phyloP scores from a whole-genome alignment of 768 basidiomycete genomes.

The Infundibulicybe gibba region DNA sequence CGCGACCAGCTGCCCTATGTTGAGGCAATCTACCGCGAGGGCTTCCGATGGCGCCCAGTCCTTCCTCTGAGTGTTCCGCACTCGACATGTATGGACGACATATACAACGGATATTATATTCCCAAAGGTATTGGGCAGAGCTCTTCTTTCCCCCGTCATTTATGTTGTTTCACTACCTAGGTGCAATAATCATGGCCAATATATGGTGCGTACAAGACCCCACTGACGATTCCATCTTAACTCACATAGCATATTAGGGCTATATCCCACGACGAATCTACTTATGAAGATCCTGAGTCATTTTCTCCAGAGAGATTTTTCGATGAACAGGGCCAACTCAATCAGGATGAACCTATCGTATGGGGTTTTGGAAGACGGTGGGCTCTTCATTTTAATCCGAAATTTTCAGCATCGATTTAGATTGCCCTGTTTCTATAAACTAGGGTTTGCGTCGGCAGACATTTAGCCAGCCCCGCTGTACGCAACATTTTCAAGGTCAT shows the following conservation, averaged over 20 bases:
- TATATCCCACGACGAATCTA: background rate
- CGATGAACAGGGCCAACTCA: background rate
- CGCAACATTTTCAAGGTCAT: background rate
- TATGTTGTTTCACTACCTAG: no score
- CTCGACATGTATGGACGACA: no score
- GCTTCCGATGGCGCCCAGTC: conserved; percentile 3
- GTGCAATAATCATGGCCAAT: conserved; percentile 5
- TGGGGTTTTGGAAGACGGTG: background rate
- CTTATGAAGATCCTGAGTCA: background rate
- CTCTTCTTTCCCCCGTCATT: background rate
- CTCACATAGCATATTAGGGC: background rate
- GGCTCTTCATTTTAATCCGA: background rate
- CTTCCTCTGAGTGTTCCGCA: conserved; percentile 1
- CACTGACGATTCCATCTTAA: background rate
- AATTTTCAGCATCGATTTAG: background rate
- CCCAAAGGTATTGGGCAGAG: conserved; percentile 5
- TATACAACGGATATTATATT: conserved; percentile 7
- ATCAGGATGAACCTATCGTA: background rate
- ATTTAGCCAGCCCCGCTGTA: background rate
- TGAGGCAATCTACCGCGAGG: conserved; percentile 11
- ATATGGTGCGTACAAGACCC: conserved; percentile 2
- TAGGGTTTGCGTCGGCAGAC: background rate
- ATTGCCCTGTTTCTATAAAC: background rate
- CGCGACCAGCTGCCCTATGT: conserved; percentile 11
- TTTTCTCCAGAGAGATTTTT: background rate